Evolutionary conservation across 2,329 filamentous ascomycete species (phyloP), one percentile per base, ranked within the genome.

Genomic region (Xylaria arbuscula): DNA sequence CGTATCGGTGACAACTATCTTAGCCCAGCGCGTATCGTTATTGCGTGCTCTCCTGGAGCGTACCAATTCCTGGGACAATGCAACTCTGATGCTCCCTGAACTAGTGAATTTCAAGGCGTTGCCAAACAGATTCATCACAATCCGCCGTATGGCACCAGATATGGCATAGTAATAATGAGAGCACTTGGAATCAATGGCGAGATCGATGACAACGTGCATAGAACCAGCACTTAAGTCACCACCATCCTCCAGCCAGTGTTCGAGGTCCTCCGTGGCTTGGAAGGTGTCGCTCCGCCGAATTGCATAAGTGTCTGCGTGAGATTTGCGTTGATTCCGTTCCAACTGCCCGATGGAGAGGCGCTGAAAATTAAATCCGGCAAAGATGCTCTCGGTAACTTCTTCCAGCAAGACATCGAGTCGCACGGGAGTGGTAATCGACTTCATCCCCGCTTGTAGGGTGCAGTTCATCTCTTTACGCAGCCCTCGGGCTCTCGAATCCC

Each of bases 41-140:
- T 45, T 45, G 19, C 48, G 66, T 22, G 45, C 70, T 70, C n/a
- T 72, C 68, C 60, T 72, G 72, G 19, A 64, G 24, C 22, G 45
- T 7, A 69, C 38, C 58, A 57, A 42, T 40, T 70, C 71, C 34
- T 69, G 70, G 66, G 53, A 73, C 24, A 73, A 54, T 0, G 42
- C 34, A 24, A 72, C 73, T 5, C 73, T 73, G 56, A 82, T 77
- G 0, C 74, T 71, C 1, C 81, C 81, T 0, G 64, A 61, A 1
- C 64, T 69, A 0, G 88, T 90, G 67, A 89, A 90, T 72, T 90
- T 90, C 69, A 90, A 81, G 0, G 88, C 82, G 72, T 90, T 90
- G 9, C 87, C 87, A 42, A 90, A 85, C 0, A 90, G 69, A 51
- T 90, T 90, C 86, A 90, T 88, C 28, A 90, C 80, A 28, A 90